Base-by-base conservation (phyloP, 2,329 filamentous ascomycete species). In the Phialophora macrospora region DNA sequence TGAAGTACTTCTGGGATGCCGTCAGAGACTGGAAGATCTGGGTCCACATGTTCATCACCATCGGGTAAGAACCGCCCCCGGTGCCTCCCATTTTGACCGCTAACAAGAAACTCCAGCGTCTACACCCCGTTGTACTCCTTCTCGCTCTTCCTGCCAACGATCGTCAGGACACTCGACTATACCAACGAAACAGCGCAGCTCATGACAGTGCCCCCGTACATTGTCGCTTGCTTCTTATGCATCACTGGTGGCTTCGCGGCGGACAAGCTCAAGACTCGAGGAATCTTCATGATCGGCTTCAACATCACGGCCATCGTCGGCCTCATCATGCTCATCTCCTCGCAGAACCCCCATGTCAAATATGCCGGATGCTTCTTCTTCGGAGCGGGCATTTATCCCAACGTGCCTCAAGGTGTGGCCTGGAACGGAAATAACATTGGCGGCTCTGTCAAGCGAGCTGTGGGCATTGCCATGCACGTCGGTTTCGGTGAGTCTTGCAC, bases 361-460 rank as follows among this genome's bases (percentile, higher is more conserved):
- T 97, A 97, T 75, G 90, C 88, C 0, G 93, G 90, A 0, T 91
- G 88, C 0, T 97, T 96, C 77, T 81, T 97, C 0, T 93, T 89
- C 0, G 93, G 93, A 0, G 80, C 93, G 59, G 93, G 93, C 1
- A 96, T 97, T 72, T 97, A 97, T 73, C 92, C 93, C 0, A 89
- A 88, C 72, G 91, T 97, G 63, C 81, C 92, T 9, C 95, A 96
- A 74, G 96, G 92, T 0, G 91, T 97, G 69, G 88, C 89, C 1
- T 97, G 93, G 93, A 83, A 89, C 22, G 88, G 88, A 57, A 97
- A 97, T 80, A 97, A 97, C 69, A 85, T 88, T 41, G 93, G 97
- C 77, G 80, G 93, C 14, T 90, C 94, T 1, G 96, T 96, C 79
- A 97, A 97, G 81, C 87, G 93, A 34, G 93, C 92, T 38, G 89